Evolutionary conservation across 2,329 filamentous ascomycete genomes (phyloP).

Genomic region (Colletotrichum salicis): DNA sequence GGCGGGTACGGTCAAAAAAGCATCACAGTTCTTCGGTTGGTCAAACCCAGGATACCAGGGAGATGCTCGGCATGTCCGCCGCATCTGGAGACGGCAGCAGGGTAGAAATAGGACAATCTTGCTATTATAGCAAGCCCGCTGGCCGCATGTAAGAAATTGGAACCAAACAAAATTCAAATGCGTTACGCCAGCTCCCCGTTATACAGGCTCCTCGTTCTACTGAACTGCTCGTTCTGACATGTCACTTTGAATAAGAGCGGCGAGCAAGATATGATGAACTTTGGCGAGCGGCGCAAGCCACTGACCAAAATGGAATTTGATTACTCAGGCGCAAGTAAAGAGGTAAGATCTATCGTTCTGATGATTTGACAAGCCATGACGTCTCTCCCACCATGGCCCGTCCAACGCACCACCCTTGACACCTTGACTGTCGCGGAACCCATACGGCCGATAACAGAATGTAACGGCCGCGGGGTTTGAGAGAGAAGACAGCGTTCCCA

Average conservation of each 20-base stretch:
- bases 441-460: constrained; percentile 30
- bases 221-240: neutral
- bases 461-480: constrained; percentile 52
- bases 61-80: neutral
- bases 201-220: neutral
- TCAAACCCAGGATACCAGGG: neutral
- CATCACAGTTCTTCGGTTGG: neutral
- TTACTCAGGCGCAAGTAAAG: constrained; percentile 14
- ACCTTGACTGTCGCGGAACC: constrained; percentile 58
- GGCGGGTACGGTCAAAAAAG: neutral
- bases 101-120: neutral
- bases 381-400: constrained; percentile 70
- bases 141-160: neutral
- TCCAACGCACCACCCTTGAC: constrained; percentile 46
- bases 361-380: constrained; percentile 56
- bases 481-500: constrained; percentile 73
- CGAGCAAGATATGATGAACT: neutral
- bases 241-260: neutral
- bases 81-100: neutral
- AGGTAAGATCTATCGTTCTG: constrained; percentile 24
- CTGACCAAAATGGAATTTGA: constrained; percentile 12
- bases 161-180: constrained; percentile 7
- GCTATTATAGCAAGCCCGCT: neutral
- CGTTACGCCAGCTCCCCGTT: neutral
- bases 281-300: neutral